Base-by-base conservation (phyloP, 2,329 filamentous ascomycete genomes). In the Arachnomyces sp. region DNA sequence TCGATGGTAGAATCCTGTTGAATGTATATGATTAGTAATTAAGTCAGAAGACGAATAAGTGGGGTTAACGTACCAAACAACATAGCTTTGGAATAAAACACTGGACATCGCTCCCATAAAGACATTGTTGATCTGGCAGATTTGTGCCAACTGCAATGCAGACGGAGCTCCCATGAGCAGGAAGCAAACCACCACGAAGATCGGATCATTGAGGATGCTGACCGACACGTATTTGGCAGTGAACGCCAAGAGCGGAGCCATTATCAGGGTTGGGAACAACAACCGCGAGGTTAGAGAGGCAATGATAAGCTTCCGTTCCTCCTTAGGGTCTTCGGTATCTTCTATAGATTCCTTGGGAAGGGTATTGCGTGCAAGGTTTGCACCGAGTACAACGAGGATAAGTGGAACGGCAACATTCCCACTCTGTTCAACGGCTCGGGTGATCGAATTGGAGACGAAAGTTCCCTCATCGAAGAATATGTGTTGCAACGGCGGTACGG, bases 181-280 rank as follows among this genome's bases (percentile, higher is more conserved):
- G 74, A 96, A 98, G 67, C 89, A 95, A 28, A 98, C 92, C 51
- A 98, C 86, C 51, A 98, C 82, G 63, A 98, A 98, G 54, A 98
- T 98, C 7, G 92, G 92, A 58, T 98, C 92, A 59, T 93, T 92
- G 28, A 98, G 72, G 52, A 98, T 96, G 69, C 86, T 93, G 56
- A 98, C 76, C 2, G 87, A 87, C 17, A 95, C 77, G 56, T 82
- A 95, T 60, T 95, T 96, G 44, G 92, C 92, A 34, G 84, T 75
- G 12, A 96, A 48, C 0, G 90, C 90, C 28, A 98, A 68, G 34
- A 96, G 69, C 2, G 92, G 92, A 0, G 88, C 86, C 86, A 96
- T 96, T 61, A 95, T 77, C 31, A 93, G 56, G 0, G 86, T 95
- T 1, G 92, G 92, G 3, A 98, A 72, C 5, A 96, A 62, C 92